Evolutionary conservation across 2,329 filamentous ascomycete genomes (phyloP).

Genomic region (Bisporella sp.): DNA sequence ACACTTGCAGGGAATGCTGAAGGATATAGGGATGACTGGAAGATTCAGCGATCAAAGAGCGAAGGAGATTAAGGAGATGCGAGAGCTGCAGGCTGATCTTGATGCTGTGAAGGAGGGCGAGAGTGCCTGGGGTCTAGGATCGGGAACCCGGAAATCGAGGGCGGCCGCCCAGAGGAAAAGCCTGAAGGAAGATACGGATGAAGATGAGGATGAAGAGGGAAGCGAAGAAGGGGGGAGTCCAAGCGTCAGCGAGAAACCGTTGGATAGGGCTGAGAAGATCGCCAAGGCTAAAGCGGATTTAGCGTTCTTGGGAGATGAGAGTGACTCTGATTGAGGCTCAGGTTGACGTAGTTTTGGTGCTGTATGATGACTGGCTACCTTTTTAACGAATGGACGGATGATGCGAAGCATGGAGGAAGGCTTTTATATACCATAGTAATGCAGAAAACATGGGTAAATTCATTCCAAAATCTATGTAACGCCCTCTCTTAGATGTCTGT

Average conservation of each 20-base stretch:
- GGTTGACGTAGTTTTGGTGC: too few relatives aligned
- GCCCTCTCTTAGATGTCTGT: too few relatives aligned
- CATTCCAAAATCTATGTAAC: too few relatives aligned
- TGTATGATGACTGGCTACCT: too few relatives aligned
- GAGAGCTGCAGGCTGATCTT: constrained; percentile 78
- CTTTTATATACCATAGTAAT: too few relatives aligned
- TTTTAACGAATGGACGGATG: too few relatives aligned
- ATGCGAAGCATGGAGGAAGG: too few relatives aligned
- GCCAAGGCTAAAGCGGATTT: constrained; percentile 36
- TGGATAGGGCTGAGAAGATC: constrained; percentile 16
- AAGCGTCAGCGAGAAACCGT: constrained; percentile 8
- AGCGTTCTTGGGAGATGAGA: constrained; percentile 62
- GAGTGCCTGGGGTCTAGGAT: constrained; percentile 61
- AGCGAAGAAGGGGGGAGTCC: constrained; percentile 1
- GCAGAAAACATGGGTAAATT: too few relatives aligned
- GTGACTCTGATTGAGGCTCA: constrained; percentile 29
- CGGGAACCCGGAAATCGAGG: constrained; percentile 18
- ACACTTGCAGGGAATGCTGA: constrained; percentile 72
- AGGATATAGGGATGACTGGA: constrained; percentile 79
- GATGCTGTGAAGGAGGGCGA: constrained; percentile 80
- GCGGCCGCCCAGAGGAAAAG: constrained; percentile 28
- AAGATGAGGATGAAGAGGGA: constrained; percentile 24
- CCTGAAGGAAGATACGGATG: constrained; percentile 30
- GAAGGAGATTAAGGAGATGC: constrained; percentile 75
- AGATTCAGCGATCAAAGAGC: constrained; percentile 82